Evolutionary conservation across 2,329 filamentous ascomycete genomes (phyloP), one percentile per base, ranked within the genome.

Genomic region (Phialocephala sp.): DNA sequence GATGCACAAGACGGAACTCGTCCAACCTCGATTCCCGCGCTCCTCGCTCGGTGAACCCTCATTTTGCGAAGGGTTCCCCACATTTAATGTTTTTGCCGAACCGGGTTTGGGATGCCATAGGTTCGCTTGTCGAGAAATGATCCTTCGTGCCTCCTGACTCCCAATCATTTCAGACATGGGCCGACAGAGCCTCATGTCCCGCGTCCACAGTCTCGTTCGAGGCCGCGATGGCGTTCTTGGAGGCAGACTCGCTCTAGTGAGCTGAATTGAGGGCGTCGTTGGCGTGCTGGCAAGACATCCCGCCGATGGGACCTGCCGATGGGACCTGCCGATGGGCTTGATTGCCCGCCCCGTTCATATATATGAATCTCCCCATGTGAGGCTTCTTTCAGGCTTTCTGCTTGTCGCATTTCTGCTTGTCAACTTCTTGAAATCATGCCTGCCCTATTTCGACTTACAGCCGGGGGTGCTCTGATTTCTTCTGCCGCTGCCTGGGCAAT

Each of bases 381-480:
- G 36, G 35, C 59, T 62, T 39, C 41, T 39, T 59, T 41, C 43
- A 36, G 14, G 15, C 5, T 24, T 27, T 24, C 15, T 36, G 57
- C 36, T 32, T 45, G 37, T 59, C 22, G 37, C 6, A 11, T 9
- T 47, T 41, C 37, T 45, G 15, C 36, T 47, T 59, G 22, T 35
- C 63, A 50, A 57, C 18, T 61, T 20, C 20, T 47, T 55, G 59
- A 27, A 54, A 39, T 22, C 36, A 61, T 66, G 63, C 36, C 59
- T 54, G 62, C 57, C 2, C 9, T 66, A 14, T 59, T 66, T 36
- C 45, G 63, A 56, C 67, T 60, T 55, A 47, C 66, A n/a, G 66
- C 64, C n/a, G 54, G 70, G 43, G 64, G 62, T n/a, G 61, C 62
- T 6, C 54, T 67, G 9, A 36, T 65, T 8, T 59, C 59, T 45